Evolutionary conservation across 139 green algal species (phyloP), one percentile per base, ranked within the genome.

Genomic region (Closterium sp.): DNA sequence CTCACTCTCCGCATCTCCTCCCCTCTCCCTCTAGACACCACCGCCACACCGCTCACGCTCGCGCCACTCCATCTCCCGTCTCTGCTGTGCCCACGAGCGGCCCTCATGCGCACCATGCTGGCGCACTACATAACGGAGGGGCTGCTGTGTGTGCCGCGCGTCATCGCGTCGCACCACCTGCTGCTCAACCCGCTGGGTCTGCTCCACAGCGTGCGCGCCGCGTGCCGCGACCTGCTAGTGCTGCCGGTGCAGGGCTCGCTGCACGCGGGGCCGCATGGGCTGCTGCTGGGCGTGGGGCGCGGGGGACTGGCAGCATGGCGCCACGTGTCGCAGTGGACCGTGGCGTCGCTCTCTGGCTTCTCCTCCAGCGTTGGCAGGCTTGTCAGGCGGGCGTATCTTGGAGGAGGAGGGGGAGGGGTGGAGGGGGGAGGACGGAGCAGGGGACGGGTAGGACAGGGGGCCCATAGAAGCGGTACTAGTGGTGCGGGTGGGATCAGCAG

Each of bases 171-270:
- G 3, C 94, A 97, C 50, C 94, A 97, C 11, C 93, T 97, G 79
- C 92, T 97, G 45, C 94, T 97, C 93, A 97, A 97, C 92, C 96
- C 96, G 29, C 95, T 95, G 0, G 96, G 96, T 10, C 85, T 97
- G 29, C 85, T 97, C 30, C 86, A 88, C 7, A 95, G 90, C 9
- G 31, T 97, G 32, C 50, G 90, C 3, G 45, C 89, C 11, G 96
- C 96, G 17, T 45, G 97, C 22, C 84, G 32, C 13, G 93, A 96
- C 91, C 90, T 97, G 19, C 22, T 97, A 0, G 84, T 88, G 27
- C 90, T 97, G 85, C 96, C 96, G 3, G n/a, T 97, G 73, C 92
- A 96, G 13, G 96, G 84, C 28, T 79, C 62, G 17, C 50, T 31
- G 27, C 90, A 91, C 62, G 29, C n/a, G 9, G 91, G 91, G 7